phyloP scores from a whole-genome alignment of 306 rosid genomes.

The Ziziphus jujuba region DNA sequence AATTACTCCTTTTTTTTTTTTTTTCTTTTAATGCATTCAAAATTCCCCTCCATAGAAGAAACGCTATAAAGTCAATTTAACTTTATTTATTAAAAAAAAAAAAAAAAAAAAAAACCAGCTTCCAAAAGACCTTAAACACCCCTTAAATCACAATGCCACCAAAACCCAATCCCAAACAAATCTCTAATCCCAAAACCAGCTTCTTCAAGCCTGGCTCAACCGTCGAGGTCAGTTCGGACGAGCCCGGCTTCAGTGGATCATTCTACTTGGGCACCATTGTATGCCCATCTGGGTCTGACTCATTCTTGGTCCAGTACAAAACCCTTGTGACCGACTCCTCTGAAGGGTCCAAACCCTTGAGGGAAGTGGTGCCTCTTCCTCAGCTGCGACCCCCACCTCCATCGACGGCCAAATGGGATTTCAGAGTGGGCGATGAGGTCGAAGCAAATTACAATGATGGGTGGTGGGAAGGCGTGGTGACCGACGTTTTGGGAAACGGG shows the following conservation, averaged over 20 bases:
- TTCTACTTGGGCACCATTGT: constrained; percentile 41
- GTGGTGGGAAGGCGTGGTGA: constrained; percentile 63
- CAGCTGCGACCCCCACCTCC: constrained; percentile 53
- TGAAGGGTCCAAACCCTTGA: constrained; percentile 24
- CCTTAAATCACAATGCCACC: constrained; percentile 14
- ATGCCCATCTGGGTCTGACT: constrained; percentile 3
- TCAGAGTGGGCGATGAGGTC: constrained; percentile 55
- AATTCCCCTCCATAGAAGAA: too few relatives aligned
- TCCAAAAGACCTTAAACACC: background rate
- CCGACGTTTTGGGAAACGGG: constrained; percentile 26
- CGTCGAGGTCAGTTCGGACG: constrained; percentile 50
- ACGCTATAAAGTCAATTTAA: too few relatives aligned
- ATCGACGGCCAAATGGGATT: constrained; percentile 15
- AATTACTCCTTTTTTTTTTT: too few relatives aligned
- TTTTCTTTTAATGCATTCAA: too few relatives aligned
- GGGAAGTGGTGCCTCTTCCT: constrained; percentile 26
- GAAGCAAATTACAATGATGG: constrained; percentile 59
- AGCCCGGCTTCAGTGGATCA: constrained; percentile 65
- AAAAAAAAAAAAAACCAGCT: too few relatives aligned
- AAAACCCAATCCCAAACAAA: background rate
- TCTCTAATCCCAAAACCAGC: constrained; percentile 22
- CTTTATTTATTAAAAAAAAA: too few relatives aligned
- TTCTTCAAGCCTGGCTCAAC: constrained; percentile 37
- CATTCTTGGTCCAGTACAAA: constrained; percentile 43
- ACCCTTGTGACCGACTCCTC: constrained; percentile 34